Percentiles rank a stretch among this genome's conserved stretches.
These are phyloP conservation scores for Didymella lethalis DNA, from an alignment of 2,329 filamentous ascomycete species.

Conservation along the genomic window DNA sequence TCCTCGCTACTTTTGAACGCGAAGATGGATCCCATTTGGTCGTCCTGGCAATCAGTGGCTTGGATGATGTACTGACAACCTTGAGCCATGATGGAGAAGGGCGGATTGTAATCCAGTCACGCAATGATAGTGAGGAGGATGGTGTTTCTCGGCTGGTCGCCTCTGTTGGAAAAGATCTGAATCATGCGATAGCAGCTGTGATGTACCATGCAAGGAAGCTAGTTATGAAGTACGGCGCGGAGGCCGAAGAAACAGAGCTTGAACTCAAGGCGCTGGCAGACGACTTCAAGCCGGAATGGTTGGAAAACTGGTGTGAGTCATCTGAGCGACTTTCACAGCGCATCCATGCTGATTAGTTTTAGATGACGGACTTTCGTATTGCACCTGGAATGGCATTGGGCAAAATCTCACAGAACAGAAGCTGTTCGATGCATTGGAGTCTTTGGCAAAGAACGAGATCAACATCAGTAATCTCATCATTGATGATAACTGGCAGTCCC, in stretches of 20 bases:
- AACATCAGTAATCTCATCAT: constrained; percentile 87
- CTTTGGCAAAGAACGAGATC: constrained; percentile 74
- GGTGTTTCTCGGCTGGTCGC: constrained; percentile 71
- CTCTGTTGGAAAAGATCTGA: constrained; percentile 75
- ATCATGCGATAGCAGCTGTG: constrained; percentile 77
- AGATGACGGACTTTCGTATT: constrained; percentile 88
- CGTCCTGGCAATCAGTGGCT: constrained; percentile 77
- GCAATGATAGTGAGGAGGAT: constrained; percentile 70
- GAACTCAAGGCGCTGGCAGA: constrained; percentile 59
- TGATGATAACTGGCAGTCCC: constrained; percentile 83
- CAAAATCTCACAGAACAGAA: constrained; percentile 83
- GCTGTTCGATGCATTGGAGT: constrained; percentile 76
- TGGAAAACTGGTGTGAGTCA: constrained; percentile 74
- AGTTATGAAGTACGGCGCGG: constrained; percentile 57
- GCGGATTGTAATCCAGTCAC: constrained; percentile 71
- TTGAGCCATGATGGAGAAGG: constrained; percentile 72
- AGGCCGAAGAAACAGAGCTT: constrained; percentile 54
- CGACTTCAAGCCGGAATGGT: constrained; percentile 70
- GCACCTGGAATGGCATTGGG: constrained; percentile 95
- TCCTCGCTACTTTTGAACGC: constrained; percentile 80
- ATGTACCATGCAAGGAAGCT: constrained; percentile 86
- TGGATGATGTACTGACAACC: constrained; percentile 73
- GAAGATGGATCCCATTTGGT: constrained; percentile 76
- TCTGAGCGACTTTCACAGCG: neutral
- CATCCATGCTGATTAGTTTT: neutral